phyloP scores from a whole-genome alignment of 768 basidiomycete species.

The Polyporus arcularius region DNA sequence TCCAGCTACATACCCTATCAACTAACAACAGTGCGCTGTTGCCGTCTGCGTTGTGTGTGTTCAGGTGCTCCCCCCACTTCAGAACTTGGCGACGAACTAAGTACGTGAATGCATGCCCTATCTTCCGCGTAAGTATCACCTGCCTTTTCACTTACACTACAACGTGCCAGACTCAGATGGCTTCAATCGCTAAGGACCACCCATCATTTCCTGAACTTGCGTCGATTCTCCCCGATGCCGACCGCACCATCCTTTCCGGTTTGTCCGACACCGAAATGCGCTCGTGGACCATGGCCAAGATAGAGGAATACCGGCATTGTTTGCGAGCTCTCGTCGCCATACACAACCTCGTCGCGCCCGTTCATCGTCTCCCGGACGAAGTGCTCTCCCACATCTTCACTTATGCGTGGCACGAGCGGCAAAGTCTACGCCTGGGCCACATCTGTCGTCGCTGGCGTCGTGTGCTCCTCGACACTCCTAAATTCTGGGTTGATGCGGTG shows the following conservation, averaged over 20 bases:
- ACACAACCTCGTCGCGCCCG: not conserved
- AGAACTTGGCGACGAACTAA: too few species aligned
- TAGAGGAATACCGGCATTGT: not conserved
- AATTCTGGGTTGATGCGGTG: not conserved
- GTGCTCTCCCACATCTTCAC: not conserved
- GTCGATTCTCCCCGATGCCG: not conserved
- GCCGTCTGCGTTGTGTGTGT: too few species aligned
- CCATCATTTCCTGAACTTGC: not conserved
- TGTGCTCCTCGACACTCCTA: not conserved
- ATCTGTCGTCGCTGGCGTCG: not conserved
- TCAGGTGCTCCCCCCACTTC: too few species aligned
- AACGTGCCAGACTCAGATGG: too few species aligned
- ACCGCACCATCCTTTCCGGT: not conserved
- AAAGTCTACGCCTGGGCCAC: not conserved
- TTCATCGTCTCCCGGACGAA: not conserved
- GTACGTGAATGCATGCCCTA: too few species aligned
- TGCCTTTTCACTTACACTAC: too few species aligned
- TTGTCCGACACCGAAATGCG: not conserved
- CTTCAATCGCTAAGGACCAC: not conserved
- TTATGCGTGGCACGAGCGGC: not conserved
- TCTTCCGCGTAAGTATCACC: too few species aligned
- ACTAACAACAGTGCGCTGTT: too few species aligned
- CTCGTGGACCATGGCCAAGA: too few species aligned
- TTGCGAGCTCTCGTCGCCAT: not conserved
- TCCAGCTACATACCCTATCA: too few species aligned